Percentiles rank a stretch among this genome's conserved stretches.
Conservation (phyloP, 176 grass and related monocot species). For the Musa itinerans region DNA sequence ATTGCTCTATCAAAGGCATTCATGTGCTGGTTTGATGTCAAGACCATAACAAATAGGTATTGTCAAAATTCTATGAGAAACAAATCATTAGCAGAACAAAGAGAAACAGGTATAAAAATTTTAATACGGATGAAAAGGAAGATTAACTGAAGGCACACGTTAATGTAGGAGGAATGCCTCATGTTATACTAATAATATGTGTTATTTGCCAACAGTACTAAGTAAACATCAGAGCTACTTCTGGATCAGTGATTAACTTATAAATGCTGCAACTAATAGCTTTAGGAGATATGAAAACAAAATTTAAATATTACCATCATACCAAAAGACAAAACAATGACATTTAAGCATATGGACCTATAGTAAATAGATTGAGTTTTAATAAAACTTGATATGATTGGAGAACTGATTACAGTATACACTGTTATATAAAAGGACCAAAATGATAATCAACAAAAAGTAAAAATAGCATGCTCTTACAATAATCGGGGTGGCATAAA, state of each 20-base stretch:
- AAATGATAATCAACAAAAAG: not conserved
- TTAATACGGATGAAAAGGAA: not conserved
- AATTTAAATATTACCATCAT: not conserved
- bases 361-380: not conserved
- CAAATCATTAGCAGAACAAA: not conserved
- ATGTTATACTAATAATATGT: not conserved
- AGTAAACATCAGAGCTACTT: not conserved
- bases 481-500: not conserved
- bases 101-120: not conserved
- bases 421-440: not conserved
- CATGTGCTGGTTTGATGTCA: slow-evolving; percentile 63
- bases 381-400: not conserved
- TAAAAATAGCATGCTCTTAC: not conserved
- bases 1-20: slow-evolving; percentile 87
- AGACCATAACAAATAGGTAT: slow-evolving; percentile 7
- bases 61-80: not conserved
- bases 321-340: not conserved
- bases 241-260: not conserved
- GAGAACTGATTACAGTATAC: not conserved
- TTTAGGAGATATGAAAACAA: not conserved
- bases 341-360: not conserved
- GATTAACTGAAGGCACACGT: not conserved
- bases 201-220: not conserved
- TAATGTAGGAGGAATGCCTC: not conserved
- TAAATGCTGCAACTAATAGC: not conserved